Base-by-base conservation (phyloP, 2,329 filamentous ascomycete species). In the Fusarium azukiicola region DNA sequence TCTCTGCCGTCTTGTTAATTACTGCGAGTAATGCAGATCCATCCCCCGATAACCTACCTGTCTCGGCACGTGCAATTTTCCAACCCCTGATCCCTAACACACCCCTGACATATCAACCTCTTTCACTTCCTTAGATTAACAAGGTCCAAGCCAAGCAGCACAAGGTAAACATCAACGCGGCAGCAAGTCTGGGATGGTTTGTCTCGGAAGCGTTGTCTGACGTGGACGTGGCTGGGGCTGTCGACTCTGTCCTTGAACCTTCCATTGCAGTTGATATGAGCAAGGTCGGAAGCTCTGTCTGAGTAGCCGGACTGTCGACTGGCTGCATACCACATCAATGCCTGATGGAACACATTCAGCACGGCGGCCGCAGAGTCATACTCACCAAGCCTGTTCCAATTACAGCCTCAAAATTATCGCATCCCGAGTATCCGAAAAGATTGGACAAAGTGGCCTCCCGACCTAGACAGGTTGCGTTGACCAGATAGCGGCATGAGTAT, bases 321-420 rank as follows among this genome's bases (percentile, higher is more conserved):
- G 54, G 54, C 54, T 58, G 9, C n/a, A 10, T 13, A n/a, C n/a
- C 54, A 58, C 36, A 14, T 58, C 32, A 58, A 23, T 40, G 17
- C 54, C 9, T 13, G 27, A 32, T 3, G 12, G n/a, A n/a, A 21
- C 13, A 56, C 19, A 21, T 14, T 12, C 11, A 11, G 17, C 1
- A 21, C 14, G 32, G 19, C 7, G 5, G 11, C 5, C 1, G 12
- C 27, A 21, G 27, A 32, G 27, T 32, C 27, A 46, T 13, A 47
- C 61, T 46, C 42, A 66, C 61, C 27, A 66, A 42, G 16, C 61
- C 61, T 46, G 61, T 66, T 36, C 61, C 61, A 5, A 66, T 66
- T 19, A 66, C 61, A 47, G 61, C 46, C 61, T 44, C 61, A 19
- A 66, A 66, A 21, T 66, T 66, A n/a, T 66, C 61, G 13, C 61